These are phyloP conservation scores for Golubevia sp. DNA, from an alignment of 1,284 basidiomycete species.

Conservation along the genomic window DNA sequence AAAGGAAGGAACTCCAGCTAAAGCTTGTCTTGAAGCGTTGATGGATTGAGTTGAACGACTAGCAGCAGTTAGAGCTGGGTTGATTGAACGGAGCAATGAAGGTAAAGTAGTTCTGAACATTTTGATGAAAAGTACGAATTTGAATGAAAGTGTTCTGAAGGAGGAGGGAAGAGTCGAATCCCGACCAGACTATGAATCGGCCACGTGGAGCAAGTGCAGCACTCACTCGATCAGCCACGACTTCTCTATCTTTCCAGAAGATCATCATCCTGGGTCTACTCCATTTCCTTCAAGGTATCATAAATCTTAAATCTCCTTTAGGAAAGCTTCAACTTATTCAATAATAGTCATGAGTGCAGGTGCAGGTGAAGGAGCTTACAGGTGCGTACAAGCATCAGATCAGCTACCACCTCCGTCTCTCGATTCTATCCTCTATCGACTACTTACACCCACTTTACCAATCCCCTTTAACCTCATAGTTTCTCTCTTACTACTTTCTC, in stretches of 20 bases:
- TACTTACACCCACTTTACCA: neutral
- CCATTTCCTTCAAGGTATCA: too few species aligned
- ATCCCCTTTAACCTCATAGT: constrained; percentile 64
- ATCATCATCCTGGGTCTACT: too few species aligned
- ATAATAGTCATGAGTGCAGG: constrained; percentile 53
- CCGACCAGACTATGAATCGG: too few species aligned
- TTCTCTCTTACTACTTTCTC: constrained; percentile 99
- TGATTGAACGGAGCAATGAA: neutral
- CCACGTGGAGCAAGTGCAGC: too few species aligned
- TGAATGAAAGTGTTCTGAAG: neutral
- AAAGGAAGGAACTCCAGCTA: neutral
- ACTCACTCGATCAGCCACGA: too few species aligned
- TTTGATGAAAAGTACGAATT: neutral
- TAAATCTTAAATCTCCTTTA: too few species aligned
- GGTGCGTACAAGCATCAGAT: constrained; percentile 18
- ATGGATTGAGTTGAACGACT: neutral
- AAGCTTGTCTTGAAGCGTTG: neutral
- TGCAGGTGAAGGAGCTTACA: constrained; percentile 55
- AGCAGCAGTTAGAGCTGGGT: neutral
- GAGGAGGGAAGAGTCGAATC: neutral
- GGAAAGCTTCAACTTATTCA: too few species aligned
- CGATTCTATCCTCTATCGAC: neutral
- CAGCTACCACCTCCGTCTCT: neutral
- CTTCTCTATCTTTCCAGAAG: too few species aligned
- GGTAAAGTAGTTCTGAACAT: neutral